Base-by-base conservation (phyloP, 805 yeast genomes). In the Nakazawaea anatomiae region DNA sequence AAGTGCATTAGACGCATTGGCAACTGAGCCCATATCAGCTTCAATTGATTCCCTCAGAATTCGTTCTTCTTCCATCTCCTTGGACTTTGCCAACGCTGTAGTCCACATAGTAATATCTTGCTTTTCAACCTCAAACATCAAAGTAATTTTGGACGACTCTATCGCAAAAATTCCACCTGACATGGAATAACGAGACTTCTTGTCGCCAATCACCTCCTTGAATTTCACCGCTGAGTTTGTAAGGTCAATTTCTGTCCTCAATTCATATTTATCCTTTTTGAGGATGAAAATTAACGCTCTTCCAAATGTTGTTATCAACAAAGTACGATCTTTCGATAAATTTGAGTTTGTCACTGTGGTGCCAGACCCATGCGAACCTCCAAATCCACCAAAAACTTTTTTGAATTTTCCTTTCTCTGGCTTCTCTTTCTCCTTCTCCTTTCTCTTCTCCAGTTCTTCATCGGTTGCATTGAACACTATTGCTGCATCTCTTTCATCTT, bases 281-380 rank as follows among this genome's bases (percentile, higher is more conserved):
- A 66, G 51, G 27, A 61, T 65, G 54, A 86, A 79, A 1, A 85
- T 60, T 52, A 87, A 63, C 0, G 78, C 80, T 45, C 91, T 70
- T 1, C 90, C 92, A 60, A 75, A 75, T 1, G 80, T 72, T 1
- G 91, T 86, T 0, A 84, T 68, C 11, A 85, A 56, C 52, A 84
- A 57, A 1, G 83, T 74, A 55, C 87, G 75, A 59, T 62, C 31
- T 60, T 48, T 42, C 6, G 41, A 66, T 14, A 52, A 25, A 8
- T 36, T 31, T 8, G 48, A 29, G 2, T 46, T 39, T 18, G 5
- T 52, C 18, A 14, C 18, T 30, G 42, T 5, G 10, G 44, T 48
- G 54, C 55, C 29, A 39, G 40, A 54, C 55, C 42, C 54, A 63
- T 18, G 48, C 43, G 40, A 39, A 18, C 34, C n/a, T n/a, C 48